Evolutionary conservation across 2,329 filamentous ascomycete species (phyloP), one percentile per base, ranked within the genome.

Genomic region (Chrysoporthe cubensis): DNA sequence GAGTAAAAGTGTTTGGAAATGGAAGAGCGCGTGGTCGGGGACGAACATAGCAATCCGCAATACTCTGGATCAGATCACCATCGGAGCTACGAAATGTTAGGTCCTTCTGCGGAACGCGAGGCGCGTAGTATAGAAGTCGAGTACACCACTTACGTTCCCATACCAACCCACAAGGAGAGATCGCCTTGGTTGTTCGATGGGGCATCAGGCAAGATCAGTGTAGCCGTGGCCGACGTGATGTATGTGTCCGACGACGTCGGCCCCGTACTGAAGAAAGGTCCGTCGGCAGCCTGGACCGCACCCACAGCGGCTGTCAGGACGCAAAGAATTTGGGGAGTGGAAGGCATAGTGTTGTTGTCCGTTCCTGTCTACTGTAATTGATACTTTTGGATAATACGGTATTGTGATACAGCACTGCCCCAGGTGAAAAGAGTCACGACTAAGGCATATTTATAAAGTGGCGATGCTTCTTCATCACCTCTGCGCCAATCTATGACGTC

Each of bases 91-190:
- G 13, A 26, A 3, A 5, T 13, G 21, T 18, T 32, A 26, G 14
- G 9, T 13, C 26, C n/a, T 52, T 13, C 48, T 32, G 11, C 21
- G 9, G 9, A 2, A 18, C 3, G 1, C 4, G n/a, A 50, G 5
- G 4, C 3, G 37, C 0, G 5, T 40, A 40, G 5, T 40, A 40
- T 40, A 9, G 37, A 40, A n/a, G n/a, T n/a, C 1, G n/a, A 52
- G 1, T 14, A 3, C 9, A 18, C 48, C 48, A 52, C 48, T 32
- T 52, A 80, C 3, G 80, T 83, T 6, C 81, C 81, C 80, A 83
- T 83, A 13, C 82, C 82, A n/a, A 83, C 79, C 82, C 81, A 84
- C n/a, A 84, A 61, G 75, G 80, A 81, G n/a, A 78, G 71, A 64
- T 78, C 76, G 34, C 80, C 79, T 4, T 74, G 73, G 50, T 75